Evolutionary conservation across 2,329 filamentous ascomycete genomes (phyloP), one percentile per base, ranked within the genome.

Genomic region (Sporothrix phasma): DNA sequence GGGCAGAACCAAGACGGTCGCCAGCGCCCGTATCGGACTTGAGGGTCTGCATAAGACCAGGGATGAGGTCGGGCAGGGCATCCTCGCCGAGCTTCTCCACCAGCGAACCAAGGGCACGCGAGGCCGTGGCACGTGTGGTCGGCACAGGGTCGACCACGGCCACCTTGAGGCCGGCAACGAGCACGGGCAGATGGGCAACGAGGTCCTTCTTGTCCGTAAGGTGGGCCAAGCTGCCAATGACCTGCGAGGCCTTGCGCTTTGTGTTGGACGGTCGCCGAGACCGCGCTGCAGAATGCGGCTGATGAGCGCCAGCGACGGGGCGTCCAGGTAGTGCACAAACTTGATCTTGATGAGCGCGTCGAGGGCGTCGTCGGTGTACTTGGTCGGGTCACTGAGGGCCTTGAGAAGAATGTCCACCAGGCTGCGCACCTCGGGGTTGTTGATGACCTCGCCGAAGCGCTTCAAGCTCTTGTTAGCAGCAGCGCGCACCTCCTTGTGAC

Each of bases 41-140:
- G 76, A 99, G 88, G 0, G 93, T 97, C 69, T 93, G 84, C 95
- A 99, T 99, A 67, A 99, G 87, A 68, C 91, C 92, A 49, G 95
- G 94, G 67, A 99, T 99, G 66, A 99, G 90, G 74, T 99, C 94
- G 51, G 94, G 95, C 69, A 99, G 80, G 49, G 94, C 89, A 76
- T 99, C 94, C 76, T 99, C 94, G 75, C 94, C 94, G 61, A 99
- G 84, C 77, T 99, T 99, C 78, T 99, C 94, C 66, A 99, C 89
- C n/a, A 97, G 84, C 1, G 94, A 97, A 61, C 94, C 94, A 47
- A 99, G 82, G 45, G 94, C 94, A 72, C 96, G 94, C 5, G 95
- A 97, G 29, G 92, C 94, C 17, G 94, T 99, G 24, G 94, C 94
- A 72, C 94, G 88, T 43, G 95, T 99, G 2, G 93, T 95, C 11